phyloP scores from a whole-genome alignment of 768 basidiomycete species.

The Mycena rebaudengoi region DNA sequence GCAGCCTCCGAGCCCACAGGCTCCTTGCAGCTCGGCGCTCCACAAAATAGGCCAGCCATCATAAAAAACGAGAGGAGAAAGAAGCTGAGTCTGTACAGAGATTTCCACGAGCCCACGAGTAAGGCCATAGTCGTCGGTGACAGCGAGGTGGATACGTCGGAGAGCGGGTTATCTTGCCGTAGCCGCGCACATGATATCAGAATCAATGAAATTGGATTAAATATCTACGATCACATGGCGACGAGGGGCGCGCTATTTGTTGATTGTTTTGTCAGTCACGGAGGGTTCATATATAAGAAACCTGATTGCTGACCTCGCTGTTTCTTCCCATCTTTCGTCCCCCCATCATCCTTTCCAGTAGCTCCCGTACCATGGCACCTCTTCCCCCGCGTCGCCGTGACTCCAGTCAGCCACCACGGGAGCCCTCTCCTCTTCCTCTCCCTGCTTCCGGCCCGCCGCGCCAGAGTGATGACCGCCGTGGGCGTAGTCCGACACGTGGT shows the following conservation, averaged over 20 bases:
- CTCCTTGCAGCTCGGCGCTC: not conserved
- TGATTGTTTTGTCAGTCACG: not conserved
- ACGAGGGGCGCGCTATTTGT: not conserved
- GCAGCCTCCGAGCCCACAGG: not conserved
- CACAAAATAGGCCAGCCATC: too few species aligned
- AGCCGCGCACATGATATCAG: too few species aligned
- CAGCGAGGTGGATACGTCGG: not conserved
- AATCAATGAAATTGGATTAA: conserved; percentile 5
- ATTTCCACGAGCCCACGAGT: not conserved
- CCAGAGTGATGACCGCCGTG: too few species aligned
- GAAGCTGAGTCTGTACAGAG: not conserved
- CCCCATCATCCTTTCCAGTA: not conserved
- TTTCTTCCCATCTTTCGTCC: not conserved
- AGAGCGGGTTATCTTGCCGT: too few species aligned
- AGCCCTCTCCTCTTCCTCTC: too few species aligned
- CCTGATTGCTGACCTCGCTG: not conserved
- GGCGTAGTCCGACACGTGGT: too few species aligned
- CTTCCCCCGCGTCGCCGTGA: not conserved
- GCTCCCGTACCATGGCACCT: not conserved
- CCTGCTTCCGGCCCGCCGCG: too few species aligned
- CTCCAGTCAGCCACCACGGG: too few species aligned
- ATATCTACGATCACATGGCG: conserved; percentile 5
- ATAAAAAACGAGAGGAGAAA: not conserved
- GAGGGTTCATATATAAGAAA: too few species aligned
- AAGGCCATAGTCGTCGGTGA: not conserved